These are phyloP conservation scores for Dioscorea zingiberensis DNA, from an alignment of 106 monocot genomes.

Conservation along the genomic window DNA sequence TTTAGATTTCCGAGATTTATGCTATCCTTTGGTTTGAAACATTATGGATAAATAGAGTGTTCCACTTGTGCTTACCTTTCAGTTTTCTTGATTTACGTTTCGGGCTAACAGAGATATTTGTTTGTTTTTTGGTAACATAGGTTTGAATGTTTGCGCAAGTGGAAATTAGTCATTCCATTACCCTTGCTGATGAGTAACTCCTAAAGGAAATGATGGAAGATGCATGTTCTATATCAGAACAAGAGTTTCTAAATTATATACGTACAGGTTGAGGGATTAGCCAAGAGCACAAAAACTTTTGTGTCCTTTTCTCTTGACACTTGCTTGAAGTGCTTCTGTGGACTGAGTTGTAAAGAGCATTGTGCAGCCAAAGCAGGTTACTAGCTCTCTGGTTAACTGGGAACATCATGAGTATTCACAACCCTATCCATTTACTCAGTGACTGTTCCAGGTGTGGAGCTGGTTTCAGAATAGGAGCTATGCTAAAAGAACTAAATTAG, in stretches of 20 bases:
- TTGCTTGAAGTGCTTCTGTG: constrained; percentile 44
- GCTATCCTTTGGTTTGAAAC: too few relatives aligned
- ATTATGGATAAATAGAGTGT: too few relatives aligned
- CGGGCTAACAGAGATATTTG: too few relatives aligned
- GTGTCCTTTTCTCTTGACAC: neutral
- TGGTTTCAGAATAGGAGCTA: constrained; percentile 99
- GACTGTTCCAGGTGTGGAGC: constrained; percentile 73
- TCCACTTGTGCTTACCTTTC: too few relatives aligned
- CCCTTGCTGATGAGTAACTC: neutral
- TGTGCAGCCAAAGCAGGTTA: constrained; percentile 93
- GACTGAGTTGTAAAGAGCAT: constrained; percentile 67
- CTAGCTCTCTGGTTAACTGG: neutral
- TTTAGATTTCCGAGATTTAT: too few relatives aligned
- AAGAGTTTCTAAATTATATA: neutral
- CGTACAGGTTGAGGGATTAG: too few relatives aligned
- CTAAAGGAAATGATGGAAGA: neutral
- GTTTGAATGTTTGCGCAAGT: neutral
- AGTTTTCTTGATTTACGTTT: neutral
- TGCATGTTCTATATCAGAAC: neutral
- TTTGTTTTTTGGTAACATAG: neutral
- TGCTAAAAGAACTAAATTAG: constrained; percentile 60
- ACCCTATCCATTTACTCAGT: neutral
- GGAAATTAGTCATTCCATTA: neutral
- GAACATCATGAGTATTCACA: neutral
- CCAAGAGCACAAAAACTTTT: too few relatives aligned